Evolutionary conservation across 345 rosid species (phyloP), one percentile per base, ranked within the genome.

Genomic region (Bretschneidera sinensis): DNA sequence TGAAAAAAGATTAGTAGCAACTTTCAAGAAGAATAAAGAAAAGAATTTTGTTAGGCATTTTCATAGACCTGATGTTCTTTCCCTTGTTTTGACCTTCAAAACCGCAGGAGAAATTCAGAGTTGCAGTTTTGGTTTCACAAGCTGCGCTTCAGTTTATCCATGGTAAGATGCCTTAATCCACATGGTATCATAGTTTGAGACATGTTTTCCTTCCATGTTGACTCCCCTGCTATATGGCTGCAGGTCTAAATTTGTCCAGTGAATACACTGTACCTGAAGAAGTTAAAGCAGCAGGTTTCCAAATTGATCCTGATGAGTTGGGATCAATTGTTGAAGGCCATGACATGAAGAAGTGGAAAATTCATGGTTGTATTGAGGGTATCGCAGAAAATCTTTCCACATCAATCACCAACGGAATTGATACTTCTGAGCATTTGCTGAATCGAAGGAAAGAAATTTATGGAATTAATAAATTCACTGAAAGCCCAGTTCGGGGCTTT

Each of bases 91-190:
- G 45, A 39, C 45, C 11, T 39, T n/a, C 45, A 1, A 39, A 61
- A 50, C 58, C 57, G 68, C 77, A 89, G 97, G 90, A 85, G 66
- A 89, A 83, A 62, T 81, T 92, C 54, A 82, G 90, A 66, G 83
- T 92, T 62, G 96, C 98, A 5, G 85, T 92, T 28, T 69, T 92
- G 75, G 98, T 92, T 66, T 89, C 98, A 21, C 95, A 86, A 76
- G 97, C 96, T 73, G 98, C 98, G 20, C 84, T 92, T 71, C 94
- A 85, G 51, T 92, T 89, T 59, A 81, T 89, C 49, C 78, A 81
- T 54, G 79, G 97, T 89, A 73, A 77, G 82, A 65, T 62, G 62
- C 24, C 24, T 43, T 51, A 33, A 34, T 57, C 25, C 55, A 54
- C 23, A 21, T 48, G 43, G 33, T 39, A 16, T 56, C 25, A 22